A percentile compares a stretch with the other conserved stretches of the same genome.
Conservation (phyloP, 768 basidiomycete species). For the Amanita exitialis region DNA sequence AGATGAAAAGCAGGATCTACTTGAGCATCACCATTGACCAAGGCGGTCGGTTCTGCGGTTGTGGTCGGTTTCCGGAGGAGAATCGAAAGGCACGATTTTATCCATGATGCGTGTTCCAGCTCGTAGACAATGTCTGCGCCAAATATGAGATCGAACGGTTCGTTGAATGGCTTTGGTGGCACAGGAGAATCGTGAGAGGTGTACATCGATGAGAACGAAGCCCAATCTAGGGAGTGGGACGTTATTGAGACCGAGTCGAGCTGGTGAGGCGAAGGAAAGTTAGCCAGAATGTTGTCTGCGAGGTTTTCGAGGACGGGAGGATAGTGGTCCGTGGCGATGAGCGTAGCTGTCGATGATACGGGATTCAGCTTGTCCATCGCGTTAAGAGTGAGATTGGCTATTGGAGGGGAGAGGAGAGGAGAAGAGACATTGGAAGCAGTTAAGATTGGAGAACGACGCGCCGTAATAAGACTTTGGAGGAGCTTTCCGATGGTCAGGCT, state of each 20-base stretch:
- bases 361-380: neutral
- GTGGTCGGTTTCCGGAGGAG: constrained; percentile 32
- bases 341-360: constrained; percentile 12
- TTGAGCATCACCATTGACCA: neutral
- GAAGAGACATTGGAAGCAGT: neutral
- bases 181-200: neutral
- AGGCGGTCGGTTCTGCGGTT: neutral
- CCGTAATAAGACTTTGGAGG: constrained; percentile 14
- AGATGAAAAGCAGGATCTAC: constrained; percentile 47
- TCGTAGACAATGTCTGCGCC: constrained; percentile 85
- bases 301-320: constrained; percentile 67
- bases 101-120: constrained; percentile 59
- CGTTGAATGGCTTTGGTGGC: constrained; percentile 8
- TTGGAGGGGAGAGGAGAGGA: neutral
- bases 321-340: constrained; percentile 75
- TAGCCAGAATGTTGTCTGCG: constrained; percentile 42
- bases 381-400: neutral
- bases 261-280: constrained; percentile 27
- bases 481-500: constrained; percentile 49
- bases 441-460: neutral
- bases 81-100: constrained; percentile 44
- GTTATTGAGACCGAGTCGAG: constrained; percentile 5
- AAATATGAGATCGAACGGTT: constrained; percentile 58
- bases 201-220: constrained; percentile 16
- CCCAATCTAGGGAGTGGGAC: constrained; percentile 53